A percentile compares a stretch with the other conserved stretches of the same genome.
Evolutionary conservation across 306 rosid genomes (phyloP).

Genomic region (Ormosia semicastrata): DNA sequence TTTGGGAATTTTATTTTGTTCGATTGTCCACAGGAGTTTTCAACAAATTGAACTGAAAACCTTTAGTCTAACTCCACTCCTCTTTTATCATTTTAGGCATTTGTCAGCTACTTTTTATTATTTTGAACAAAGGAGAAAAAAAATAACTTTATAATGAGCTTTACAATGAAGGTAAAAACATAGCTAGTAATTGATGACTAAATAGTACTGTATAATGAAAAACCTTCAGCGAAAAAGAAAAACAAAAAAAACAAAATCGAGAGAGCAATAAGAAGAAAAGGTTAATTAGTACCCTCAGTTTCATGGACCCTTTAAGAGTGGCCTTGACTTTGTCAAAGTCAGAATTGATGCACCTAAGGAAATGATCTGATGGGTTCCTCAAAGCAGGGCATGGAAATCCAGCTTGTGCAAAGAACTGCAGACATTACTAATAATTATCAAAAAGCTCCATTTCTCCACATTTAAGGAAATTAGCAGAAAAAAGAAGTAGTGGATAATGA

Average conservation of each 20-base stretch:
- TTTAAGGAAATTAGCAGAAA: neutral
- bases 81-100: neutral
- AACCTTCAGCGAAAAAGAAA: no score
- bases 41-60: no score
- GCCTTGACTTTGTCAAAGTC: conserved; percentile 94
- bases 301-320: conserved; percentile 91
- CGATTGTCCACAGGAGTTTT: no score
- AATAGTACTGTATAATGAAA: neutral
- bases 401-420: conserved; percentile 95
- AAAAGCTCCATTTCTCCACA: neutral
- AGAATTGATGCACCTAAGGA: conserved; percentile 88
- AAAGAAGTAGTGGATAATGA: no score
- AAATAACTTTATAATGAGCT: neutral
- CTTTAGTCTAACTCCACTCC: neutral
- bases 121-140: no score
- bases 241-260: neutral
- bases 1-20: no score
- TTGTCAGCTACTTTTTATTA: no score
- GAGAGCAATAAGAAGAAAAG: neutral
- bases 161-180: neutral
- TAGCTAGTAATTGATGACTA: neutral
- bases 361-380: conserved; percentile 98
- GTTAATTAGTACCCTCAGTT: conserved; percentile 56
- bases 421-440: neutral
- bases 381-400: conserved; percentile 98